A percentile compares a stretch with the other conserved stretches of the same genome.
phyloP scores from a whole-genome alignment of 2,329 filamentous ascomycete genomes.

The Chaetomium strumarium region DNA sequence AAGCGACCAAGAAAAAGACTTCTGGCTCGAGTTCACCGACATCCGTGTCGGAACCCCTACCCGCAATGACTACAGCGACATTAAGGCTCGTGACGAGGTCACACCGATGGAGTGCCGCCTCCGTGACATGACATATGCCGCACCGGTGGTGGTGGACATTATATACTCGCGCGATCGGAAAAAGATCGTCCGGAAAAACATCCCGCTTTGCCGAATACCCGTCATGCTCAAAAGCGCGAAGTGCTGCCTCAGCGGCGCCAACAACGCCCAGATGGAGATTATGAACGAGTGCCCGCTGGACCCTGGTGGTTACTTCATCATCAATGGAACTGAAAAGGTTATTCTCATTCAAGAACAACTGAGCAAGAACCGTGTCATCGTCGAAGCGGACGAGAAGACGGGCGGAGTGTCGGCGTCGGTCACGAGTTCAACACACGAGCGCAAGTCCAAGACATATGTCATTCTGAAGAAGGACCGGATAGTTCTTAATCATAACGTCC shows the following conservation, averaged over 20 bases:
- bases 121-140: conserved; percentile 96
- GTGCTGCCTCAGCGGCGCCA: conserved; percentile 78
- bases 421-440: conserved; percentile 93
- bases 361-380: conserved; percentile 98
- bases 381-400: conserved; percentile 89
- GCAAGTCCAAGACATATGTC: conserved; percentile 97
- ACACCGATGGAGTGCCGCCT: conserved; percentile 95
- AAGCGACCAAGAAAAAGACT: conserved; percentile 87
- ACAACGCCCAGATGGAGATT: conserved; percentile 79
- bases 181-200: conserved; percentile 65
- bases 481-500: conserved; percentile 83
- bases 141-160: conserved; percentile 88
- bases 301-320: conserved; percentile 95
- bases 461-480: conserved; percentile 90
- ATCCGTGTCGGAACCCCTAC: conserved; percentile 81
- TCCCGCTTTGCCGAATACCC: conserved; percentile 84
- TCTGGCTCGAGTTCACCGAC: conserved; percentile 89
- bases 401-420: conserved; percentile 92
- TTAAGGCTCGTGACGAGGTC: conserved; percentile 65
- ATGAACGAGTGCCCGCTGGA: conserved; percentile 96
- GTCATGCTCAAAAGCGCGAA: conserved; percentile 97
- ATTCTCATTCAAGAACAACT: conserved; percentile 97
- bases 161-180: conserved; percentile 79
- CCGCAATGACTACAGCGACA: conserved; percentile 68
- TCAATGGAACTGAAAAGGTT: conserved; percentile 96